Evolutionary conservation across 805 yeast genomes (phyloP), one percentile per base, ranked within the genome.

Genomic region (Suhomyces sp.): DNA sequence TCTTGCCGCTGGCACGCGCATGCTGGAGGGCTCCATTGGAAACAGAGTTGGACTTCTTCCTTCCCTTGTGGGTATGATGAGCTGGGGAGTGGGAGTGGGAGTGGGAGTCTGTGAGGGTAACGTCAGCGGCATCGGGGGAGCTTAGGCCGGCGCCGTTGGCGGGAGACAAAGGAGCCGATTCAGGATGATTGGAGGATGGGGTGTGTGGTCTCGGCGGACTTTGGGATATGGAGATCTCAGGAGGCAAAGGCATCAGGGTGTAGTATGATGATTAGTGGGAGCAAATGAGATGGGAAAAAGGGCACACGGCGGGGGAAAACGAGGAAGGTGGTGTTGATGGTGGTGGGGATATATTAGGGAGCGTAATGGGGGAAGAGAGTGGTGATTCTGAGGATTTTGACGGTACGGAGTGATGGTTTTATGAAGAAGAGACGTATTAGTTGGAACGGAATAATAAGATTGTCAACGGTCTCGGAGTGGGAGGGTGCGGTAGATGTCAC

Each of bases 21-120:
- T 48, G 50, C 33, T 43, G 51, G 18, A 54, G 45, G 16, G 52
- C 46, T 19, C 54, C 60, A 34, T 53, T 54, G 32, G 53, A 47
- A 15, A 54, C 51, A n/a, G 57, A 48, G 28, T 49, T 43, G 27
- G 58, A 47, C 28, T 43, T 43, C 19, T 28, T 23, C 24, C 47
- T 39, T 19, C 40, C 34, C 18, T 20, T 30, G 15, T 12, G 22
- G 17, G n/a, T n/a, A n/a, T n/a, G n/a, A n/a, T n/a, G n/a, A n/a
- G n/a, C n/a, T n/a, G n/a, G n/a, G n/a, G 7, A 14, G n/a, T 11
- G 26, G 26, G 26, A 24, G 11, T 6, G 13, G 26, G 26, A 6
- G n/a, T n/a, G n/a, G n/a, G n/a, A n/a, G 21, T 25, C 12, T n/a
- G 9, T 23, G 25, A 6, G 8, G 25, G 8, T n/a, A 23, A 10